Evolutionary conservation across 2,329 filamentous ascomycete genomes (phyloP), one percentile per base, ranked within the genome.

Genomic region (Aspergillus proliferans): DNA sequence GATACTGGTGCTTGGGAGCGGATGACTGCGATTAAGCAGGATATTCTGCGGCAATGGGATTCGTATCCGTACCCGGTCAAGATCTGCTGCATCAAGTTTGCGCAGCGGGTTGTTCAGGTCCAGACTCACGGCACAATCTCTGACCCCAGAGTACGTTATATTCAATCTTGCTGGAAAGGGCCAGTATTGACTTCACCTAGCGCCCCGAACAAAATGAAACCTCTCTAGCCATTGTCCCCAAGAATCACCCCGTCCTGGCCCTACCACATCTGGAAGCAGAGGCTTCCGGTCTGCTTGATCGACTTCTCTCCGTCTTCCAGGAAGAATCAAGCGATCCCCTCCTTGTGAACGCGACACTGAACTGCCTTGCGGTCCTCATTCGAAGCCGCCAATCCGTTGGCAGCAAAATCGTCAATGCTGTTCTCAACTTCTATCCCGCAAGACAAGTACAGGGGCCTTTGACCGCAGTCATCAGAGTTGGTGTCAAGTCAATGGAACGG

Each of bases 51-150:
- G 51, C 83, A 93, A 62, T 96, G 94, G 92, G 92, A 96, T 59
- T 80, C 77, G 40, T 85, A 88, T 15, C 74, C 82, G 12, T 79
- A 85, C 10, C 86, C 88, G 2, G 82, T 97, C 54, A 85, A 85
- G 60, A 85, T 97, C 67, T 95, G 90, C 76, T 97, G 93, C 74
- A 86, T 97, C 78, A 98, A 98, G 71, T 98, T 98, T 69, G 86
- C 89, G 34, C 92, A 98, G 73, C 84, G 88, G 55, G 88, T 97
- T 41, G 87, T 98, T 41, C 81, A 96, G 57, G 88, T 90, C 15
- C 92, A 98, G 70, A 96, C 89, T 9, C 84, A 85, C n/a, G 88
- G 88, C 43, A 74, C 85, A 50, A 87, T 88, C 58, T 77, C 83
- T 48, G 92, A 97, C 65, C 86, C 87, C 58, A 84, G 88, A 75